A percentile compares a stretch with the other conserved stretches of the same genome.
Conservation (phyloP, 202 grass and related monocot species). For the Sporobolus alterniflorus region DNA sequence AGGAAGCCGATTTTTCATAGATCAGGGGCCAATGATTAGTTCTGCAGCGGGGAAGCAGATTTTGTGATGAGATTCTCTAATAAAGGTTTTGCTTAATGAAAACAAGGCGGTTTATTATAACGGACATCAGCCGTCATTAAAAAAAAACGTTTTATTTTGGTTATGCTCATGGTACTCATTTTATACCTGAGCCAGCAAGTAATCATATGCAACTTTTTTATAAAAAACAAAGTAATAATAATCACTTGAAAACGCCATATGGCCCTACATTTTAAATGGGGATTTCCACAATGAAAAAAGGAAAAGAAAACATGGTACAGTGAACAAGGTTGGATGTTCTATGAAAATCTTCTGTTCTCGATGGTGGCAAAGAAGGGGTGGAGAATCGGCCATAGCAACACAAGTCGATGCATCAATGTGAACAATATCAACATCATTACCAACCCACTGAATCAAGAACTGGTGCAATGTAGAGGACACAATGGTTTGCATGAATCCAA, state of each 20-base stretch:
- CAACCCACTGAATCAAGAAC: no score
- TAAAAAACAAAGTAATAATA: no score
- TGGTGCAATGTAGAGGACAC: no score
- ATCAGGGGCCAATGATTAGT: constrained; percentile 23
- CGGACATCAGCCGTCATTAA: neutral
- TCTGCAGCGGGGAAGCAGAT: neutral
- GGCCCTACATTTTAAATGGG: neutral
- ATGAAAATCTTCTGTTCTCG: no score
- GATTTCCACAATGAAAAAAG: neutral
- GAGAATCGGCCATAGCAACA: no score
- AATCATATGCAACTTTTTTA: neutral
- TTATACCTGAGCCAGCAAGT: neutral
- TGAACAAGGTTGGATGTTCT: neutral
- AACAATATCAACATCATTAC: no score
- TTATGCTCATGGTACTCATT: neutral
- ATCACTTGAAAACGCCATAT: constrained; percentile 2
- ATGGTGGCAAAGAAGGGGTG: no score
- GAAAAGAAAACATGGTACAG: constrained; percentile 8
- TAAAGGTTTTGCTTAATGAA: neutral
- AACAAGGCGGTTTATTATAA: neutral
- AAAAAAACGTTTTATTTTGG: neutral
- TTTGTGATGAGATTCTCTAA: neutral
- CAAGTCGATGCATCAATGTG: no score
- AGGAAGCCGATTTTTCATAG: constrained; percentile 5
- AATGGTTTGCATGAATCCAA: no score